These are phyloP conservation scores for Leishmania martiniquensis DNA, from an alignment of 208 protist species.

Conservation along the genomic window DNA sequence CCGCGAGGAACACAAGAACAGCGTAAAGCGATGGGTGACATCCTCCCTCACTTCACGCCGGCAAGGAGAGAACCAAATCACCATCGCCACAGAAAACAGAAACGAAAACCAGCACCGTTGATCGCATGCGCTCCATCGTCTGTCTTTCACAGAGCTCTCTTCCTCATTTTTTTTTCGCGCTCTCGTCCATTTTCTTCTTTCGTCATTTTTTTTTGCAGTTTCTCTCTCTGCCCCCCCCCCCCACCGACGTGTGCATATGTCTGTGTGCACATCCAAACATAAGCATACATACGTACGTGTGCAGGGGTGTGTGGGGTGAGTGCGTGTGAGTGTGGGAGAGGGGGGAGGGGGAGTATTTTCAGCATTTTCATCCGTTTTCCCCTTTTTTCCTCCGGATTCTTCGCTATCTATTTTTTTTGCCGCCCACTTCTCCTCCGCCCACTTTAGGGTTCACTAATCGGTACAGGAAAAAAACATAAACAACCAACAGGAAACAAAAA, in stretches of 20 bases:
- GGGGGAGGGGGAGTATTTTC: no score
- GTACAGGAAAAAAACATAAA: background rate
- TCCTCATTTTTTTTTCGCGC: background rate
- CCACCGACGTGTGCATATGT: background rate
- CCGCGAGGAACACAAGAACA: background rate
- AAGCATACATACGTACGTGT: no score
- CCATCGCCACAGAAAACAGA: background rate
- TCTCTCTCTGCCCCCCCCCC: no score
- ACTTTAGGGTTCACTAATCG: constrained; percentile 2
- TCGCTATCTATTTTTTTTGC: background rate
- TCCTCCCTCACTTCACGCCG: background rate
- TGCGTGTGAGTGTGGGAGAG: no score
- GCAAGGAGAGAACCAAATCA: background rate
- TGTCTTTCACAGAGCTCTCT: background rate
- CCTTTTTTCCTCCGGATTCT: background rate
- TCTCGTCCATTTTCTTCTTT: background rate
- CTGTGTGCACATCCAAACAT: no score
- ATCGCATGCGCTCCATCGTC: no score
- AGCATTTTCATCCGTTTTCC: constrained; percentile 1
- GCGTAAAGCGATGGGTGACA: background rate
- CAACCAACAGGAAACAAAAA: background rate
- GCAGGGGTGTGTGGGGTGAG: no score
- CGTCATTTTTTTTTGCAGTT: background rate
- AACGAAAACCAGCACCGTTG: background rate
- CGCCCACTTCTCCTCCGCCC: background rate